Evolutionary conservation across 2,329 filamentous ascomycete genomes (phyloP).

Genomic region (Ascosphaera aggregata): DNA sequence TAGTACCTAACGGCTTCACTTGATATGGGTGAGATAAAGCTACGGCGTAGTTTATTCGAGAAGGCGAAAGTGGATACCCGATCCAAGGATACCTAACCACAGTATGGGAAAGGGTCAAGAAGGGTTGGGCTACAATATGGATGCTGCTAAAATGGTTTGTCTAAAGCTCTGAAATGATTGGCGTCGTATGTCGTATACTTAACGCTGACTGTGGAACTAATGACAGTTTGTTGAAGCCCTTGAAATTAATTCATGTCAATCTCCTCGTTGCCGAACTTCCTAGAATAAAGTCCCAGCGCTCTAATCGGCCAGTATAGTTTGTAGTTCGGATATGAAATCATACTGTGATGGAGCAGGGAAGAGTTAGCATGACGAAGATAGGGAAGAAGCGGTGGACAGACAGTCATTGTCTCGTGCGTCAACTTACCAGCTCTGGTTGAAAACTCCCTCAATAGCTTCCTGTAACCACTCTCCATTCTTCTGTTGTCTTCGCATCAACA

Average conservation of each 20-base stretch:
- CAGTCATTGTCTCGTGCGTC: neutral
- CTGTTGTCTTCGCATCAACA: conserved; percentile 72
- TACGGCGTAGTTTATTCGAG: neutral
- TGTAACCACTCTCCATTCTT: conserved; percentile 84
- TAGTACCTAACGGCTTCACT: too few species aligned
- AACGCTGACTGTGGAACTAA: neutral
- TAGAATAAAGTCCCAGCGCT: conserved; percentile 73
- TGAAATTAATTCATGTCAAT: conserved; percentile 11
- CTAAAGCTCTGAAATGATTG: too few species aligned
- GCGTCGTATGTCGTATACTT: too few species aligned
- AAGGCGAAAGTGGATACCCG: too few species aligned
- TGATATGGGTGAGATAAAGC: too few species aligned
- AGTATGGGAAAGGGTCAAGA: too few species aligned
- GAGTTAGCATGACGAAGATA: conserved; percentile 8
- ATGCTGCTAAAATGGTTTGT: too few species aligned
- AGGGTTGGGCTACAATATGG: too few species aligned
- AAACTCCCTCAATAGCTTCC: conserved; percentile 91
- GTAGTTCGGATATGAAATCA: conserved; percentile 99
- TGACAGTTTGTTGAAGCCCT: neutral
- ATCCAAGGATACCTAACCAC: too few species aligned
- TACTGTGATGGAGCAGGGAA: conserved; percentile 37
- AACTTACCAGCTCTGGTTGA: conserved; percentile 81
- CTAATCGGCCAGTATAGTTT: conserved; percentile 93
- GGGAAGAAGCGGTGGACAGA: conserved; percentile 2
- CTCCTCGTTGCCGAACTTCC: conserved; percentile 42